A percentile compares a stretch with the other conserved stretches of the same genome.
Conservation (phyloP, 495 filamentous ascomycete genomes). For the Trichoderma gamsii region DNA sequence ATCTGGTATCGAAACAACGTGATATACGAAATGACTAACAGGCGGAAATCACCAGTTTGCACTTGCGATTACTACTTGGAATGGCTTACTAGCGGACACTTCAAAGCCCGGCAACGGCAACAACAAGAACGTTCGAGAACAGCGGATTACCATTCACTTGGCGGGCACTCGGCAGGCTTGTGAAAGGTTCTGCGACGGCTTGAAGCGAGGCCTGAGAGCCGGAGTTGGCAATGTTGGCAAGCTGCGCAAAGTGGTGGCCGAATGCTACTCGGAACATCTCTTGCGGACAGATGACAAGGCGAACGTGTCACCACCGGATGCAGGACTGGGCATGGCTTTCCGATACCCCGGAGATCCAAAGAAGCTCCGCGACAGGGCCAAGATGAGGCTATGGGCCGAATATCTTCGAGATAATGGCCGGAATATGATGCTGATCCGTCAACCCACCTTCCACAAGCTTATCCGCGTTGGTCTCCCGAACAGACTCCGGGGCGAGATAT, state of each 20-base stretch:
- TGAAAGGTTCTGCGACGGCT: constrained; percentile 90
- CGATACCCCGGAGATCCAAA: constrained; percentile 94
- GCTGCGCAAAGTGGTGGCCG: constrained; percentile 65
- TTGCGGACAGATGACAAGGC: constrained; percentile 55
- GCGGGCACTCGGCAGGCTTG: constrained; percentile 81
- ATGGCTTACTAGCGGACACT: constrained; percentile 57
- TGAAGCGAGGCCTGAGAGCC: constrained; percentile 81
- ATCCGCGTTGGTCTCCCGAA: constrained; percentile 95
- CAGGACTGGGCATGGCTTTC: constrained; percentile 87
- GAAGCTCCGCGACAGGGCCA: constrained; percentile 89
- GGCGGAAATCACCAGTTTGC: constrained; percentile 55
- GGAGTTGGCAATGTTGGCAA: constrained; percentile 81
- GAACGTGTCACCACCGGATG: constrained; percentile 68
- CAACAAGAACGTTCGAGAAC: constrained; percentile 52
- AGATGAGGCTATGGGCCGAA: constrained; percentile 96
- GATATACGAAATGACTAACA: not conserved
- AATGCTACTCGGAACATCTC: constrained; percentile 92
- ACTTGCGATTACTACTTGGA: constrained; percentile 93
- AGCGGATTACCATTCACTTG: constrained; percentile 83
- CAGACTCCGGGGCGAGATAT: constrained; percentile 85
- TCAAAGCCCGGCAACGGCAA: constrained; percentile 40
- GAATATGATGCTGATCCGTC: constrained; percentile 83
- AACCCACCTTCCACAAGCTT: constrained; percentile 95
- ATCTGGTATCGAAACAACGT: no score
- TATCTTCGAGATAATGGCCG: constrained; percentile 94